Conservation (phyloP, 2,329 filamentous ascomycete genomes). For the Penicillium sp. region DNA sequence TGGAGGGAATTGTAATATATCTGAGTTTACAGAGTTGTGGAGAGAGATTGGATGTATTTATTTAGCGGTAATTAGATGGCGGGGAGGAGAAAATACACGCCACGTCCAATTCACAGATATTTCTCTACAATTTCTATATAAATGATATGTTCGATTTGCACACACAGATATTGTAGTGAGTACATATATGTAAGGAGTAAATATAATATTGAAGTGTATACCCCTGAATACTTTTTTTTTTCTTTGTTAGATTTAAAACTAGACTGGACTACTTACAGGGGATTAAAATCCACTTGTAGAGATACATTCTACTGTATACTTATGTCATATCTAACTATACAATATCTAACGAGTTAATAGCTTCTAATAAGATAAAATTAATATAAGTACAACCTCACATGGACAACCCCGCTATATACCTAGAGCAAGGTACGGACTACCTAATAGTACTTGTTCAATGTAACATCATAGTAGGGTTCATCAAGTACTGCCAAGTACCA, state of each 20-base stretch:
- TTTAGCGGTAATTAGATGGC: conserved; percentile 14
- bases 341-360: too few relatives aligned
- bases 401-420: neutral
- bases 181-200: neutral
- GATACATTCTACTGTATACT: neutral
- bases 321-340: neutral
- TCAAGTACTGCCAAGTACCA: conserved; percentile 6
- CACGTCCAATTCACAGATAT: neutral
- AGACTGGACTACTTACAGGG: too few relatives aligned
- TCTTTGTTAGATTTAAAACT: neutral
- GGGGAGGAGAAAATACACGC: conserved; percentile 14
- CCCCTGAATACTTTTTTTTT: neutral
- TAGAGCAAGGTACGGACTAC: neutral
- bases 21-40: neutral
- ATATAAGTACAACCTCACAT: neutral
- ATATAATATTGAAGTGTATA: neutral
- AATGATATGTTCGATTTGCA: neutral
- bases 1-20: neutral
- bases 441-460: neutral
- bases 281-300: neutral
- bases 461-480: neutral
- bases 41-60: neutral
- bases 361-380: neutral
- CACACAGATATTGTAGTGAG: neutral
- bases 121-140: neutral